phyloP scores from a whole-genome alignment of 352 stramenopile genomes.

The Pythium utonaiense region DNA sequence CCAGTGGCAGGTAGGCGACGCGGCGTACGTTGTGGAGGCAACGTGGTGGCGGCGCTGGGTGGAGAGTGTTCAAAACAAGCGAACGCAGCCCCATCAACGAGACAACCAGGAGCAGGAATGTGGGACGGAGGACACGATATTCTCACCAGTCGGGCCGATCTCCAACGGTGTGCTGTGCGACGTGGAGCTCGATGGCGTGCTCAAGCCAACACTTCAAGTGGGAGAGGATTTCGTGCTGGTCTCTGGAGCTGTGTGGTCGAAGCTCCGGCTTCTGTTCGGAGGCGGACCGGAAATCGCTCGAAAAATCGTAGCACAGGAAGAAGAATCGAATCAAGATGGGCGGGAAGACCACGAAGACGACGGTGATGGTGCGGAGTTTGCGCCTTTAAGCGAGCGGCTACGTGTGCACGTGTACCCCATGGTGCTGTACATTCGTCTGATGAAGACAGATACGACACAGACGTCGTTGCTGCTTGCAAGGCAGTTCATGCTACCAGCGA shows the following conservation, averaged over 20 bases:
- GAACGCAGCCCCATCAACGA: neutral
- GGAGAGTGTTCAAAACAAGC: slow-evolving; percentile 1
- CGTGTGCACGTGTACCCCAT: slow-evolving; percentile 57
- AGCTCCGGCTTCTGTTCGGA: slow-evolving; percentile 48
- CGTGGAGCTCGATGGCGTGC: slow-evolving; percentile 30
- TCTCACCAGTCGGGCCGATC: slow-evolving; percentile 9
- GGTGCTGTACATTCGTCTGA: slow-evolving; percentile 48
- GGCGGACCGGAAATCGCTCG: slow-evolving; percentile 54
- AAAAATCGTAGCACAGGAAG: slow-evolving; percentile 26
- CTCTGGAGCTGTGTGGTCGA: slow-evolving; percentile 38
- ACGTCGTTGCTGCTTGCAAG: slow-evolving; percentile 59
- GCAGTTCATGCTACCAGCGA: slow-evolving; percentile 34
- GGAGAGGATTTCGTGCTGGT: slow-evolving; percentile 51
- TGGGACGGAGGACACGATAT: neutral
- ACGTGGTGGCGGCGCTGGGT: slow-evolving; percentile 61
- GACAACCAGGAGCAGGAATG: neutral
- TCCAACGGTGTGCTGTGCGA: slow-evolving; percentile 27
- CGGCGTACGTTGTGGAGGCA: slow-evolving; percentile 44
- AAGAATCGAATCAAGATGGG: neutral
- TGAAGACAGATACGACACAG: slow-evolving; percentile 48
- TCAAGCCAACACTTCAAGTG: slow-evolving; percentile 31
- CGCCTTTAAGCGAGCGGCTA: slow-evolving; percentile 5
- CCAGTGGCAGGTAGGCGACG: slow-evolving; percentile 43
- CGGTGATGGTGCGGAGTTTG: slow-evolving; percentile 4
- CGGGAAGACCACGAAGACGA: neutral